Evolutionary conservation across 2,329 filamentous ascomycete genomes (phyloP).

Genomic region (Hysterium pulicare): DNA sequence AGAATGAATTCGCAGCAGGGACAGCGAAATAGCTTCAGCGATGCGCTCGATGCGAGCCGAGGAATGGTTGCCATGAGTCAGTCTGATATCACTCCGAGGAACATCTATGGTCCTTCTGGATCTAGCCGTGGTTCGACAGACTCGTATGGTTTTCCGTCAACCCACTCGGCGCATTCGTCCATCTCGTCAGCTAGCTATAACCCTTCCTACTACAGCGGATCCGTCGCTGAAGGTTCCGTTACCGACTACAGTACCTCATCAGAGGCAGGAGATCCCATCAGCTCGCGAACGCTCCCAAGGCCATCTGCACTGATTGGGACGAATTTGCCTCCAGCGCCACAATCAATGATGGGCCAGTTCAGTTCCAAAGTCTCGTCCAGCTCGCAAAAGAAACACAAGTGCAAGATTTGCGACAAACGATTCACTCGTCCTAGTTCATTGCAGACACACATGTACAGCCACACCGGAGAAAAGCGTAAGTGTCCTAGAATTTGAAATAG

Average conservation of each 20-base stretch:
- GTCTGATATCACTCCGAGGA: constrained; percentile 74
- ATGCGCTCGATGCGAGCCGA: constrained; percentile 87
- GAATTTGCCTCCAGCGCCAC: constrained; percentile 74
- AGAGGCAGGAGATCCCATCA: constrained; percentile 74
- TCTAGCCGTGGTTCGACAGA: constrained; percentile 70
- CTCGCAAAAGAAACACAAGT: constrained; percentile 99
- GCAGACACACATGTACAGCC: constrained; percentile 98
- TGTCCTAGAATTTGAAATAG: no score
- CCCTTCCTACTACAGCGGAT: constrained; percentile 79
- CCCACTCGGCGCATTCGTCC: constrained; percentile 82
- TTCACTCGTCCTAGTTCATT: constrained; percentile 92
- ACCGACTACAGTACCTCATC: constrained; percentile 93
- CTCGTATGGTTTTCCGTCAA: constrained; percentile 85
- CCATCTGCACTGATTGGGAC: constrained; percentile 63
- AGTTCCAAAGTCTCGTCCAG: constrained; percentile 94
- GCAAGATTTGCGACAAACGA: constrained; percentile 97
- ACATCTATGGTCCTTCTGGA: constrained; percentile 72
- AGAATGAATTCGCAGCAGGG: constrained; percentile 58
- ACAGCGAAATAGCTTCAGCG: constrained; percentile 70
- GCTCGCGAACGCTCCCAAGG: constrained; percentile 78
- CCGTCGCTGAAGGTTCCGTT: constrained; percentile 73
- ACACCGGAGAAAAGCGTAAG: constrained; percentile 97
- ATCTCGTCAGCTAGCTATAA: constrained; percentile 81
- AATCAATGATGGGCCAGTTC: constrained; percentile 98
- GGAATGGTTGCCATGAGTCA: constrained; percentile 96